Evolutionary conservation across 1,284 basidiomycete genomes (phyloP), one percentile per base, ranked within the genome.

Genomic region (Ganoderma sinense): DNA sequence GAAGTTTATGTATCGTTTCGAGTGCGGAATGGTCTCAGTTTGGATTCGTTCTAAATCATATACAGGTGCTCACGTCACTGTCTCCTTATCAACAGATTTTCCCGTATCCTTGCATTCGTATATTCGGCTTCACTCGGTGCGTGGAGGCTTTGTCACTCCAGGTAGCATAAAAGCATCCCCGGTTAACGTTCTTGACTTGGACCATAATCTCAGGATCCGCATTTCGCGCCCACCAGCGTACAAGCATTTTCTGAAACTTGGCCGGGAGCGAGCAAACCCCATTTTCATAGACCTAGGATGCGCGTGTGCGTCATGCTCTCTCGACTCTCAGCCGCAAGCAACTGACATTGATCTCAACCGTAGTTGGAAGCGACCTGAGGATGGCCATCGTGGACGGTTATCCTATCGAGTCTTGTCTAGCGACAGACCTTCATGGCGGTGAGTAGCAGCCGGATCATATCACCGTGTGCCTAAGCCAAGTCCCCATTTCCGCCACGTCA

Each of bases 281-380:
- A 82, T 90, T 40, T 78, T 88, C 20, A 77, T 89, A 4, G 82
- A 84, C 64, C 72, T 83, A 26, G 82, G 80, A 7, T 87, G 86
- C 70, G 87, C 85, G 72, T 86, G 87, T 88, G 68, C 73, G 85
- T 60, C 26, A 41, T 4, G 14, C 16, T 26, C 14, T 23, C 26
- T 39, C 31, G 3, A 31, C 58, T 18, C 14, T 20, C 13, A 10
- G 4, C 14, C n/a, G 33, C 10, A 4, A 59, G 8, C 23, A 0
- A 39, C 36, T 60, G 23, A 60, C 39, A 77, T 43, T 20, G 4
- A 6, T 43, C 29, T 23, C 8, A 16, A 39, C 43, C 31, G 31
- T 62, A 85, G 84, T 86, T 67, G 85, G 84, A 0, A 83, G 82
- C 66, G 84, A 85, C 69, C 56, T 80, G 16, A 76, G 85, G 53